Base-by-base conservation (phyloP, 2,329 filamentous ascomycete genomes). In the Colletotrichum liriopes region DNA sequence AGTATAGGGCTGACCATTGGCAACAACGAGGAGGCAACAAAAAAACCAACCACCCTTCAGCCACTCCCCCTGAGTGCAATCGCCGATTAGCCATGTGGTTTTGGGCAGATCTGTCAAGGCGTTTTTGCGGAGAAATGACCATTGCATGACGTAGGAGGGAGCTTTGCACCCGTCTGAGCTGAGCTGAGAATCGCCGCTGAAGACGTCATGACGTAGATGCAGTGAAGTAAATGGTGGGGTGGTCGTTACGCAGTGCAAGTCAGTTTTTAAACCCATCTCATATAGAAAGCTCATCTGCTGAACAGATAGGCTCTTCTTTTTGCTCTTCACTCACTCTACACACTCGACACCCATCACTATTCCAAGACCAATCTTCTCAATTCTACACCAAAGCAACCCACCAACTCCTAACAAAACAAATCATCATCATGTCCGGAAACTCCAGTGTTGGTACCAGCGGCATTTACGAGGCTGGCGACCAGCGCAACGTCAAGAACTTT, bases 381-480 rank as follows among this genome's bases (percentile, higher is more conserved):
- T 2, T 41, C 16, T 12, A 23, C 2, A 39, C 12, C 43, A 39
- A 11, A 7, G 18, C 18, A 49, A 43, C n/a, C 11, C n/a, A 43
- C 47, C 16, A 49, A 39, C 4, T 16, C 23, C 1, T 26, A 47
- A 52, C 47, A 32, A 41, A 5, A 62, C 47, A 54, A 16, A 32
- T 35, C 35, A 47, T 60, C 74, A 80, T 47, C 70, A 83, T 83
- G 82, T 79, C 80, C 71, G 81, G 79, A 74, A 77, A 84, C 73
- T 93, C 92, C 70, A 92, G 86, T 79, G 93, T 96, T 79, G 94
- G 93, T 76, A 87, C 85, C 80, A 78, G 83, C 74, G 81, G 83
- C 73, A 84, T 94, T 80, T 95, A 96, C 84, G 93, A 95, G 84
- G 91, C 88, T 69, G 92, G 91, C 71, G 93, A 96, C 83, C 93